These are phyloP conservation scores for Aspergillus nidulans DNA, from an alignment of 495 filamentous ascomycete genomes.

Conservation along the genomic window DNA sequence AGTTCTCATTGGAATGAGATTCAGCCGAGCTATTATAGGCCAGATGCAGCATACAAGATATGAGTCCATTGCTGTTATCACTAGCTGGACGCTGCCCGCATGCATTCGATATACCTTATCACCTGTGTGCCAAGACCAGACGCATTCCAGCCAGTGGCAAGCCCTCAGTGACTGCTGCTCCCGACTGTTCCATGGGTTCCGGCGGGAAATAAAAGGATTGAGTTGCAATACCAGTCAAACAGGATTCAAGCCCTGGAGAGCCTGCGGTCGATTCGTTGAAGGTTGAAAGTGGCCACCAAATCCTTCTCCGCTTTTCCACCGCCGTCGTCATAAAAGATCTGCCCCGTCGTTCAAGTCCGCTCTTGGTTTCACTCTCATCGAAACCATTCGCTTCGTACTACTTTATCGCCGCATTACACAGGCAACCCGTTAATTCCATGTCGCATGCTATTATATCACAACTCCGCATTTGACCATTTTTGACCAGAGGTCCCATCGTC, in stretches of 20 bases:
- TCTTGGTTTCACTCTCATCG: background rate
- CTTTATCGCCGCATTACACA: background rate
- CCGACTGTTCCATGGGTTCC: slow-evolving; percentile 2
- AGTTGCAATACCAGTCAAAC: background rate
- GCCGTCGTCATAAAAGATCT: background rate
- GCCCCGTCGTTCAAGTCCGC: background rate
- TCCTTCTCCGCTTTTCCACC: slow-evolving; percentile 4
- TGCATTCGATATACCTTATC: background rate
- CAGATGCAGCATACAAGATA: background rate
- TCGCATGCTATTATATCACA: no score
- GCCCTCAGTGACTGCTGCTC: background rate
- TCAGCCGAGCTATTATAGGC: background rate
- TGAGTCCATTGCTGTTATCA: background rate
- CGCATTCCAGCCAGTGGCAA: slow-evolving; percentile 5
- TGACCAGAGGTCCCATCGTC: background rate
- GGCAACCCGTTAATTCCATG: no score
- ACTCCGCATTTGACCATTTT: no score
- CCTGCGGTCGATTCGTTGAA: background rate
- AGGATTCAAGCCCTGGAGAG: background rate
- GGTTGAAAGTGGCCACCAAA: background rate
- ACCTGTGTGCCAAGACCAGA: slow-evolving; percentile 1
- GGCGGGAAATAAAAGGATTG: slow-evolving; percentile 2
- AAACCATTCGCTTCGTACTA: background rate
- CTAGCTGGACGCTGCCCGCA: background rate
- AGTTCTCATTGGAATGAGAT: background rate